These are phyloP conservation scores for Solanum chmielewskii DNA, from an alignment of 257 asterid genomes.

Conservation along the genomic window DNA sequence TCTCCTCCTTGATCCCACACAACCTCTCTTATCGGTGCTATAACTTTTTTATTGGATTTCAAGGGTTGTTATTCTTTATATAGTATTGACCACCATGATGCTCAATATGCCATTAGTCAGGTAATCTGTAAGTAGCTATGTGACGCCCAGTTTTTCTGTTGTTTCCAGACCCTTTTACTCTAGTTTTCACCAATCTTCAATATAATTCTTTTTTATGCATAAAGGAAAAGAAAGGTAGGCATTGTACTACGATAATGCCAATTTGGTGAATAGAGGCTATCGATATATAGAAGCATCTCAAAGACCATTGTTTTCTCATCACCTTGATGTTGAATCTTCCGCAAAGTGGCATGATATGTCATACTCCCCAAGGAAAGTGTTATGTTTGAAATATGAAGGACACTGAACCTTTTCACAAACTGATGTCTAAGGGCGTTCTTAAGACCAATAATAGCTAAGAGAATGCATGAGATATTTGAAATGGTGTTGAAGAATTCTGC, in stretches of 20 bases:
- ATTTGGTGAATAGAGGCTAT: conserved; percentile 92
- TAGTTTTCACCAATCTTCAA: too few relatives aligned
- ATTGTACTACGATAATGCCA: conserved; percentile 95
- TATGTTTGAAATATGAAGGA: conserved; percentile 84
- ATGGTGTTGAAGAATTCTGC: conserved; percentile 93
- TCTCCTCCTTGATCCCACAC: too few relatives aligned
- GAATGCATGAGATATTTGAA: conserved; percentile 67
- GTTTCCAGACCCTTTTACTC: too few relatives aligned
- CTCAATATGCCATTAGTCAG: too few relatives aligned
- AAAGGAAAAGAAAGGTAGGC: conserved; percentile 86
- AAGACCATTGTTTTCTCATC: conserved; percentile 99
- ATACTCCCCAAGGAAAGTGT: conserved; percentile 85
- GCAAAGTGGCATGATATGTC: conserved; percentile 82
- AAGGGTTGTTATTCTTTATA: too few relatives aligned
- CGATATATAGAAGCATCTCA: conserved; percentile 94
- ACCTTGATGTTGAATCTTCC: conserved; percentile 84
- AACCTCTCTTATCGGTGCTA: too few relatives aligned
- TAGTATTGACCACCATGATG: too few relatives aligned
- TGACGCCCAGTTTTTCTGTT: too few relatives aligned
- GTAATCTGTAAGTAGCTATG: too few relatives aligned
- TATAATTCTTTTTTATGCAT: conserved; percentile 8
- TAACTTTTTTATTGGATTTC: too few relatives aligned
- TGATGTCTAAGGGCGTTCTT: conserved; percentile 68
- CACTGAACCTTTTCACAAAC: conserved; percentile 82
- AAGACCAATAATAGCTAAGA: conserved; percentile 77